Conservation (phyloP, 1,139 yeast species). For the Blastobotrys serpentis region DNA sequence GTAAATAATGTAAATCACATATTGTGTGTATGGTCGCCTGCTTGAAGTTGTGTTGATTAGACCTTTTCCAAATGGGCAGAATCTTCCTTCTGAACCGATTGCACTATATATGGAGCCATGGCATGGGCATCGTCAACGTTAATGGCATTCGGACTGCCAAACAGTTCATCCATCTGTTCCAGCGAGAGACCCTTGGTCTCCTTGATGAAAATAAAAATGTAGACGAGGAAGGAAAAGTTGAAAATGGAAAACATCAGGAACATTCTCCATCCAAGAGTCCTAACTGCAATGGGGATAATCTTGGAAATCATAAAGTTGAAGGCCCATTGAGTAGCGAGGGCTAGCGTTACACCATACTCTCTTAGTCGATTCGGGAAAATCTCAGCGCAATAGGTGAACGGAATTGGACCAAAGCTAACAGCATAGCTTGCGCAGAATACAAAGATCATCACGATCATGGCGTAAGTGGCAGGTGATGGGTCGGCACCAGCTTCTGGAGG, state of each 20-base stretch:
- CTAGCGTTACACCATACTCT: constrained; percentile 52
- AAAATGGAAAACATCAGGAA: constrained; percentile 27
- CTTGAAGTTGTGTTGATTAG: too few species aligned
- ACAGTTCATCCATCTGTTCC: constrained; percentile 64
- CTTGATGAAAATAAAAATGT: constrained; percentile 53
- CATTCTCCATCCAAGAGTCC: constrained; percentile 20
- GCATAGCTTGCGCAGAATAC: constrained; percentile 39
- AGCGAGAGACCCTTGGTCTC: constrained; percentile 67
- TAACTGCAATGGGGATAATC: constrained; percentile 36
- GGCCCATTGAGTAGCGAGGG: constrained; percentile 54
- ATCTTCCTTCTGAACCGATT: background rate
- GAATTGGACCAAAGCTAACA: constrained; percentile 43
- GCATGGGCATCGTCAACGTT: constrained; percentile 16
- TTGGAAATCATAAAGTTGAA: constrained; percentile 39
- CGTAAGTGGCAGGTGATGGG: constrained; percentile 15
- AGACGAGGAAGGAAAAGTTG: constrained; percentile 31
- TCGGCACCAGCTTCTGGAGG: constrained; percentile 19
- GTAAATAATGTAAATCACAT: too few species aligned
- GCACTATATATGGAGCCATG: constrained; percentile 6
- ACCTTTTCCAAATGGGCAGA: too few species aligned
- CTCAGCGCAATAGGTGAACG: constrained; percentile 52
- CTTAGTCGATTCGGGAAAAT: constrained; percentile 50
- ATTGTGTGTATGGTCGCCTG: too few species aligned
- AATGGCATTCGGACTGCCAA: constrained; percentile 28
- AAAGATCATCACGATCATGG: constrained; percentile 29